These are phyloP conservation scores for Gynostemma pentaphyllum DNA, from an alignment of 306 rosid genomes.

Conservation along the genomic window DNA sequence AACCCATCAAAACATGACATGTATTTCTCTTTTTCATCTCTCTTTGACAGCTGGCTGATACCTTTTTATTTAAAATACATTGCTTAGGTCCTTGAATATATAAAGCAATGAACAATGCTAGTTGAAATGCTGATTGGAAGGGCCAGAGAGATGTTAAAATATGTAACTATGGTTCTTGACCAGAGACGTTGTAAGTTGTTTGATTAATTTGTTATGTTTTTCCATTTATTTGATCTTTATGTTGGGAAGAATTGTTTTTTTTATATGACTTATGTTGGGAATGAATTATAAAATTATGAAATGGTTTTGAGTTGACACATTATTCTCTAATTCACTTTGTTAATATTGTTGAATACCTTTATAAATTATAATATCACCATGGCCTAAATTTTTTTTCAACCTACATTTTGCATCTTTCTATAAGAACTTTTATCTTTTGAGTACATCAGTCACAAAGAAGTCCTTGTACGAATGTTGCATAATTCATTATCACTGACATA, in stretches of 20 bases:
- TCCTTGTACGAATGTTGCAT: not conserved
- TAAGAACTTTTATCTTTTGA: not conserved
- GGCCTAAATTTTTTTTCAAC: not conserved
- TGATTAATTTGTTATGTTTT: no score
- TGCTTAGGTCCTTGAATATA: conserved; percentile 50
- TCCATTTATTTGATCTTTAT: not conserved
- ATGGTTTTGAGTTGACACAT: no score
- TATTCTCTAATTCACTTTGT: no score
- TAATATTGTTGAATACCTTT: not conserved
- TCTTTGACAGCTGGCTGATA: not conserved
- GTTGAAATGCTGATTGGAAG: conserved; percentile 68
- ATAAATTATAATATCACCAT: not conserved
- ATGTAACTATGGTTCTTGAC: conserved; percentile 36
- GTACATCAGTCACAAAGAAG: not conserved
- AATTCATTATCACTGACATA: not conserved
- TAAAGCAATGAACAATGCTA: conserved; percentile 47
- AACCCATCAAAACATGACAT: not conserved
- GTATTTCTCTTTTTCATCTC: not conserved
- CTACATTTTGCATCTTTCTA: not conserved
- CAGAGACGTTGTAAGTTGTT: conserved; percentile 20
- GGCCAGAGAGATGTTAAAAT: conserved; percentile 66
- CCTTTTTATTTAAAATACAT: not conserved
- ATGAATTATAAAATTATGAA: no score
- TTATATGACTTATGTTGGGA: no score
- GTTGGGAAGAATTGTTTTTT: no score